Base-by-base conservation (phyloP, 768 basidiomycete genomes). In the Leccinellum rugosiceps region DNA sequence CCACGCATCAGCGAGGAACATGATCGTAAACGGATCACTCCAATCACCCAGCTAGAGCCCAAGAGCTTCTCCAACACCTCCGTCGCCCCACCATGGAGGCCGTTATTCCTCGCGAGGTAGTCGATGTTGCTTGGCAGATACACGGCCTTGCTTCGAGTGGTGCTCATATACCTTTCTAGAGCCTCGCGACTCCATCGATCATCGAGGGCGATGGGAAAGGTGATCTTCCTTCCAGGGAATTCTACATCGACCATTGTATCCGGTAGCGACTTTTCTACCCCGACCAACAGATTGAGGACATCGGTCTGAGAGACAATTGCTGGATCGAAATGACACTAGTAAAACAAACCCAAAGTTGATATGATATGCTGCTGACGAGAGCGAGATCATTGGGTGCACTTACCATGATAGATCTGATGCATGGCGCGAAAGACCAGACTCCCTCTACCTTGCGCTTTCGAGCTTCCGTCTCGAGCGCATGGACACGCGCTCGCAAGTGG, bases 71-170 rank as follows among this genome's bases (percentile, higher is more conserved):
- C 66, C 50, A 83, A 59, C 0, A 77, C 79, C 34, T 82, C 82
- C 17, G 69, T 66, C 2, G 75, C 61, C 6, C 75, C 76, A 31
- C 74, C 75, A 14, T 71, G 60, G 10, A 87, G 70, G 0, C 85
- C 85, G 60, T 86, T 87, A 45, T 85, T 86, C 38, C 72, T 73
- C 1, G 84, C 84, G 2, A 88, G 76, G 62, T 88, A 88, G 38
- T 85, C 82, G 34, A 87, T 72, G 61, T 90, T 88, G 65, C 81
- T 84, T 0, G 86, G 87, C 0, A 90, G 72, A 67, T 88, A 90
- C 1, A 82, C 83, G 0, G 86, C 86, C 50, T 78, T 78, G 48
- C 79, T 75, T 10, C 87, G 74, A 0, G 74, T 80, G 0, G 80
- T 78, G 7, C 68, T 71, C 79, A 81, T 84, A 66, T 90, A 87